phyloP scores from a whole-genome alignment of 345 rosid species.

The Nephelium lappaceum region DNA sequence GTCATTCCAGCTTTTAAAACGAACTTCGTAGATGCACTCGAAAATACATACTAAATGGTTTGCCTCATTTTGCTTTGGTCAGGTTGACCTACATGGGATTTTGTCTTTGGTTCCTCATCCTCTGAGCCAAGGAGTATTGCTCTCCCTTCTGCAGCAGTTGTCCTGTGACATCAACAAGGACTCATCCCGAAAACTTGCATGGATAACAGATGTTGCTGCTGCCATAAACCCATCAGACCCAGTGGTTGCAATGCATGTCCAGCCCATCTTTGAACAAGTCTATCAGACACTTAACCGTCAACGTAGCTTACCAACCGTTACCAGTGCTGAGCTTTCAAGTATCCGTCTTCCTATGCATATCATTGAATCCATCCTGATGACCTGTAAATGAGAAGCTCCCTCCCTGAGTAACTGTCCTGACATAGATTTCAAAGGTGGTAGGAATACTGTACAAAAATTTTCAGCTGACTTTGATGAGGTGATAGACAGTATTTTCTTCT shows the following conservation, averaged over 20 bases:
- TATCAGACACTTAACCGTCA: constrained; percentile 61
- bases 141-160: constrained; percentile 83
- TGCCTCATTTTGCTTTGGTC: not conserved
- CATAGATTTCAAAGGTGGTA: not conserved
- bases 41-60: not conserved
- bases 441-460: constrained; percentile 1
- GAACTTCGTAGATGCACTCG: not conserved
- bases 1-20: not conserved
- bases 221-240: constrained; percentile 80
- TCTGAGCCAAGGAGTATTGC: constrained; percentile 86
- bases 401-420: not conserved
- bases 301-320: constrained; percentile 44
- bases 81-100: constrained; percentile 74
- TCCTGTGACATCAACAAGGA: constrained; percentile 76
- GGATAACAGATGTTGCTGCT: constrained; percentile 84
- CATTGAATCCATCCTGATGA: constrained; percentile 63
- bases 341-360: constrained; percentile 74
- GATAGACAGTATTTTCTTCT: not conserved
- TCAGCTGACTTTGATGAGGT: not conserved
- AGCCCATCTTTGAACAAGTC: constrained; percentile 81
- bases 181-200: constrained; percentile 55
- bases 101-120: constrained; percentile 60
- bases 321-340: constrained; percentile 47
- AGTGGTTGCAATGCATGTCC: constrained; percentile 54
- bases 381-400: constrained; percentile 49